These are phyloP conservation scores for Penicillium macrosclerotiorum DNA, from an alignment of 495 filamentous ascomycete species.

Conservation along the genomic window DNA sequence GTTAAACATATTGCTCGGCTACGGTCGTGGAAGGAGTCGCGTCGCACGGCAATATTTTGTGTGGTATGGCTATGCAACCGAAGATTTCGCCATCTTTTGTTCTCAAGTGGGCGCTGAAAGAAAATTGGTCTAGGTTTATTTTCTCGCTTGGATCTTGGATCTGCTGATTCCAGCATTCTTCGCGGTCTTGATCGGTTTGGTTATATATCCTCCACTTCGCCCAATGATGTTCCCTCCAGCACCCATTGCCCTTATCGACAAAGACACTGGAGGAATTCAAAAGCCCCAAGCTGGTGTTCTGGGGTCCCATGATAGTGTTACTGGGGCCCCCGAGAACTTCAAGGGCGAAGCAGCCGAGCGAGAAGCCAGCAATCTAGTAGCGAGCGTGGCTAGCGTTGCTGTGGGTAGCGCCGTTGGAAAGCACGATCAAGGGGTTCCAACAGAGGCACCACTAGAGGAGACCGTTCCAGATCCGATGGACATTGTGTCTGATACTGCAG, in stretches of 20 bases:
- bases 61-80: conserved; percentile 52
- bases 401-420: conserved; percentile 74
- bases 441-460: conserved; percentile 41
- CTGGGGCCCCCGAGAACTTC: conserved; percentile 78
- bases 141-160: conserved; percentile 70
- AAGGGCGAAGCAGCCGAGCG: conserved; percentile 84
- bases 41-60: conserved; percentile 67
- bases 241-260: conserved; percentile 67
- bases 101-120: background rate
- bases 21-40: conserved; percentile 76
- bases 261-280: conserved; percentile 64
- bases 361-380: conserved; percentile 79
- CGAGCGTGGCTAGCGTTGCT: conserved; percentile 69
- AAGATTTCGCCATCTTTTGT: background rate
- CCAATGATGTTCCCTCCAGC: conserved; percentile 72
- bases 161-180: conserved; percentile 59
- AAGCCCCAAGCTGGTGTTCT: conserved; percentile 74
- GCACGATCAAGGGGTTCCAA: conserved; percentile 52
- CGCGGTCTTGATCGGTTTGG: conserved; percentile 58
- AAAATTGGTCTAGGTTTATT: conserved; percentile 57
- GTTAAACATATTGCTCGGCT: conserved; percentile 73
- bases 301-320: conserved; percentile 72
- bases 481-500: conserved; percentile 47
- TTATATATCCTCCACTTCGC: conserved; percentile 63
- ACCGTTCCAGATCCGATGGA: conserved; percentile 62